Conservation (phyloP, 1,284 basidiomycete genomes). For the Microbotryum scabiosae region DNA sequence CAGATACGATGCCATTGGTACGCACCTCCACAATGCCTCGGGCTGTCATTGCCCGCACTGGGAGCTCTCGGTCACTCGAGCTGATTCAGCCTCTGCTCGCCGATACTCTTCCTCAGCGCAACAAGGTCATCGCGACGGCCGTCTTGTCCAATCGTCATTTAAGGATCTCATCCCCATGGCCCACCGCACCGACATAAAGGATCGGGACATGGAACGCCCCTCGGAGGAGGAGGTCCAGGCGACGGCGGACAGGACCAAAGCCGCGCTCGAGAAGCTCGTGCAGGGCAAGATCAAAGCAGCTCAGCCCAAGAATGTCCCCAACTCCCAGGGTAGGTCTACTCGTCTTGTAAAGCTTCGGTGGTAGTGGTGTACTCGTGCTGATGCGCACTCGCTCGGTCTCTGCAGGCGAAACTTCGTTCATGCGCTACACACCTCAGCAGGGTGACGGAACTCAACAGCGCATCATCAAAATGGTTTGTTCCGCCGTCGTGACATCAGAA, state of each 20-base stretch:
- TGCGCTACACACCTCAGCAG: slow-evolving; percentile 91
- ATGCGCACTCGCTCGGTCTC: no score
- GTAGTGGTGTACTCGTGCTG: background rate
- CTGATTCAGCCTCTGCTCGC: background rate
- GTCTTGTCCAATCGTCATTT: slow-evolving; percentile 85
- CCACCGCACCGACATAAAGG: slow-evolving; percentile 79
- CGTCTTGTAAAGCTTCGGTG: background rate
- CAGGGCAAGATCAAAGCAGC: slow-evolving; percentile 95
- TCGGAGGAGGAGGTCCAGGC: slow-evolving; percentile 79
- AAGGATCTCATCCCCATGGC: slow-evolving; percentile 92
- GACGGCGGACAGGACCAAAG: slow-evolving; percentile 81
- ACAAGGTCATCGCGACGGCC: slow-evolving; percentile 80
- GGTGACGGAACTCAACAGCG: slow-evolving; percentile 74
- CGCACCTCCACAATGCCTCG: background rate
- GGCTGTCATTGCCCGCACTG: background rate
- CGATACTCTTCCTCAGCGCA: slow-evolving; percentile 48
- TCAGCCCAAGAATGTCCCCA: slow-evolving; percentile 53
- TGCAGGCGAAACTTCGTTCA: slow-evolving; percentile 50
- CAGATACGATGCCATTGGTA: slow-evolving; percentile 60
- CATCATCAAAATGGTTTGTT: slow-evolving; percentile 89
- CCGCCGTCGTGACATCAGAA: background rate
- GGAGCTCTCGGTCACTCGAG: background rate
- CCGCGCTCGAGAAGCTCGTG: slow-evolving; percentile 85
- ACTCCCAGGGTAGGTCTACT: slow-evolving; percentile 19
- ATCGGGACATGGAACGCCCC: slow-evolving; percentile 77